Conservation (phyloP, 768 basidiomycete genomes). For the Wakefieldia striispora region DNA sequence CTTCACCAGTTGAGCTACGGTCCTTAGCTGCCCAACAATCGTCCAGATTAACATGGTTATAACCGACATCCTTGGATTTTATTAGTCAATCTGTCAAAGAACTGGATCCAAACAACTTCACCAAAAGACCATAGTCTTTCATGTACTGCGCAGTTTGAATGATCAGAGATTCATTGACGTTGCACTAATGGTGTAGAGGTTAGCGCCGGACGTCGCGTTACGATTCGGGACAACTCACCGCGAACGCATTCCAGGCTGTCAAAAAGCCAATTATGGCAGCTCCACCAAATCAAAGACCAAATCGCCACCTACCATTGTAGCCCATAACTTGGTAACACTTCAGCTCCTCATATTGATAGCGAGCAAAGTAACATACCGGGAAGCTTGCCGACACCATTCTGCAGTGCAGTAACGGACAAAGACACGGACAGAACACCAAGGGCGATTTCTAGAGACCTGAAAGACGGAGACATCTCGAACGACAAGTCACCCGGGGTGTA, state of each 20-base stretch:
- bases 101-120: constrained; percentile 15
- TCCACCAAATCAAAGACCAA: neutral
- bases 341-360: neutral
- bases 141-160: constrained; percentile 50
- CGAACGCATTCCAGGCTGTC: constrained; percentile 66
- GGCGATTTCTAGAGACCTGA: constrained; percentile 2
- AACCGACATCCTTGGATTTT: constrained; percentile 48
- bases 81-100: neutral
- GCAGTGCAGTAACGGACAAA: constrained; percentile 17
- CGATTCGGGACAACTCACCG: constrained; percentile 36
- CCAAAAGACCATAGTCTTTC: constrained; percentile 51
- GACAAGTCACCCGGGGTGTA: neutral
- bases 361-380: constrained; percentile 21
- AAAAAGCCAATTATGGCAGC: constrained; percentile 2
- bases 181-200: constrained; percentile 42
- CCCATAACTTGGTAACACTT: constrained; percentile 27
- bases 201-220: neutral
- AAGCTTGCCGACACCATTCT: constrained; percentile 32
- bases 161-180: constrained; percentile 53
- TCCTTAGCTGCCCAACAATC: constrained; percentile 63
- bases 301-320: constrained; percentile 25
- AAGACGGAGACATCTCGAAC: constrained; percentile 11
- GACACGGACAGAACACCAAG: constrained; percentile 13
- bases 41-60: constrained; percentile 58
- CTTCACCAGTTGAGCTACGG: constrained; percentile 48